Conservation (phyloP, 176 grass and related monocot species). For the Puccinellia tenuiflora region DNA sequence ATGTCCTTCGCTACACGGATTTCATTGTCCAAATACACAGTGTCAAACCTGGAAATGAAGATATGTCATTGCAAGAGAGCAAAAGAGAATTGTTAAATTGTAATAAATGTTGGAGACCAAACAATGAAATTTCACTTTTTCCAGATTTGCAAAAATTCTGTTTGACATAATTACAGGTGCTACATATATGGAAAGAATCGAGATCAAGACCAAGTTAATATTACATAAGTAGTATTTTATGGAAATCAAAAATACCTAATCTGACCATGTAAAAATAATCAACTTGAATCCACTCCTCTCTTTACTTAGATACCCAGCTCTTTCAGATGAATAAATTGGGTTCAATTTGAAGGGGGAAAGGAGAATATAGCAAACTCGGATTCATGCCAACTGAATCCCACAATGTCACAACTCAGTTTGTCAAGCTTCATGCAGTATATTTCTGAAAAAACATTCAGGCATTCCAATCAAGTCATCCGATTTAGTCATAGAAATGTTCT, state of each 20-base stretch:
- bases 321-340: background rate
- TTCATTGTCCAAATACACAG: constrained; percentile 87
- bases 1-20: constrained; percentile 90
- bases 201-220: background rate
- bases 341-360: background rate
- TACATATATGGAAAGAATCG: background rate
- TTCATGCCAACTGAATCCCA: background rate
- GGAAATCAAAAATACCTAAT: background rate
- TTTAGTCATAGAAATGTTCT: background rate
- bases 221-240: background rate
- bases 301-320: background rate
- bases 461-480: background rate
- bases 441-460: background rate
- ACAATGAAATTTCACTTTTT: background rate
- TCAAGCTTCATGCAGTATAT: background rate
- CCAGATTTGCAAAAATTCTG: background rate
- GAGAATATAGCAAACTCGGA: background rate
- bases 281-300: background rate
- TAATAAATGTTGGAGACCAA: background rate
- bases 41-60: constrained; percentile 76
- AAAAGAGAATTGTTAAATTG: background rate
- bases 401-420: background rate
- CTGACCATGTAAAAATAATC: background rate
- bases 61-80: background rate
- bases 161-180: background rate